Base-by-base conservation (phyloP, 2,329 filamentous ascomycete genomes). In the Leptographium galeiforme region DNA sequence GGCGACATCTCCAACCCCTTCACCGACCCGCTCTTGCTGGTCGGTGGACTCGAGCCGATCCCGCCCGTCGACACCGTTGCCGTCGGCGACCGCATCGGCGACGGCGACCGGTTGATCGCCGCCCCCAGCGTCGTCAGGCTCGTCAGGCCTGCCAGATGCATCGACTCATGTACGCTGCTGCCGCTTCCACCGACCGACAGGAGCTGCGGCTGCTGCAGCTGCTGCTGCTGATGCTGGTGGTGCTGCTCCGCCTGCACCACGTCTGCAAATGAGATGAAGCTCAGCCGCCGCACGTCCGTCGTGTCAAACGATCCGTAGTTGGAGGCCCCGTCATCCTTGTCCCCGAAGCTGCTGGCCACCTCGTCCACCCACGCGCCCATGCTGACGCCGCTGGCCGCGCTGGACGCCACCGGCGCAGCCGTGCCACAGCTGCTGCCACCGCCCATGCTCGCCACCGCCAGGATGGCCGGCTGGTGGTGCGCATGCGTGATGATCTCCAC, bases 241-340 rank as follows among this genome's bases (percentile, higher is more conserved):
- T 59, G 56, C 40, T 91, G 87, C 66, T 93, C 87, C 38, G 84
- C 79, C 65, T 95, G 89, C 43, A 97, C 89, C 11, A 97, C 89
- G 63, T 97, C 91, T 57, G 91, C 90, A 68, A 97, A 97, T 8
- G 89, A 95, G 64, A 97, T 95, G 70, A 97, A 97, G 66, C 87
- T 93, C 57, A 97, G 71, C 25, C 91, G 82, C 47, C 88, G 83
- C 18, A 94, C 79, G 62, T 95, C 90, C 48, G 80, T 76, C 41
- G 77, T 78, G 62, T 95, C 89, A 57, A 91, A 72, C 47, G 84
- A 81, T 36, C 84, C 87, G 66, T 91, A 91, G 64, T 82, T 88
- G 55, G 84, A 87, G 2, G 80, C 81, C 32, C 75, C 74, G 59
- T 91, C 86, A 47, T 60, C 57, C 40, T 57, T 73, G n/a, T 68